Evolutionary conservation across 1,284 basidiomycete genomes (phyloP).

Genomic region (Wolfiporia cocos): DNA sequence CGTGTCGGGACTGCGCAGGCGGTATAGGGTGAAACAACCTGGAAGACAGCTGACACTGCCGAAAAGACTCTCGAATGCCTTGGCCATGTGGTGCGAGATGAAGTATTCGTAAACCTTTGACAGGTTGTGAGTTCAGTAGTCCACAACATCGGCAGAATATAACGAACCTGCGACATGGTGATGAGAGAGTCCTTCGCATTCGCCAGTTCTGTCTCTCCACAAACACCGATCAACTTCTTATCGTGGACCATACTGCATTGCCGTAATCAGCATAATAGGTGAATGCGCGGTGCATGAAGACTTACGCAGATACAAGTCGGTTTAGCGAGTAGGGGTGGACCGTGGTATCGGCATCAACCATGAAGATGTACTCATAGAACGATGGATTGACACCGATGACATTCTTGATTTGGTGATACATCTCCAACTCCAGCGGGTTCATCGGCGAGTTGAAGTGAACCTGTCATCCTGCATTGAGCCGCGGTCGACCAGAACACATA

Average conservation of each 20-base stretch:
- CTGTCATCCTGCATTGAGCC: conserved; percentile 29
- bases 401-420: conserved; percentile 99
- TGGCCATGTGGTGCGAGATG: conserved; percentile 95
- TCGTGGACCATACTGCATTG: conserved; percentile 77
- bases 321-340: conserved; percentile 85
- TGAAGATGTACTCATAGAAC: conserved; percentile 97
- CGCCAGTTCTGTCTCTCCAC: conserved; percentile 87
- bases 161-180: conserved; percentile 92
- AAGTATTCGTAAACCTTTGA: conserved; percentile 92
- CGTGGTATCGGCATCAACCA: conserved; percentile 96
- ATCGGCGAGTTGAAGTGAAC: conserved; percentile 97
- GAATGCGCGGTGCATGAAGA: conserved; percentile 14
- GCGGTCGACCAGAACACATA: neutral
- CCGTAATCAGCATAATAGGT: conserved; percentile 11
- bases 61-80: conserved; percentile 92
- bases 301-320: conserved; percentile 85
- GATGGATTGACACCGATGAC: conserved; percentile 98
- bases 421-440: conserved; percentile 95
- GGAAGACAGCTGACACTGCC: conserved; percentile 98
- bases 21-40: conserved; percentile 95
- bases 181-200: conserved; percentile 92
- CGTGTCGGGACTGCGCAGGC: conserved; percentile 88
- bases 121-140: conserved; percentile 3
- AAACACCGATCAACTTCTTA: conserved; percentile 91
- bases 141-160: conserved; percentile 3